A percentile compares a stretch with the other conserved stretches of the same genome.
Evolutionary conservation across 495 filamentous ascomycete species (phyloP).

Genomic region (Cudoniella acicularis): DNA sequence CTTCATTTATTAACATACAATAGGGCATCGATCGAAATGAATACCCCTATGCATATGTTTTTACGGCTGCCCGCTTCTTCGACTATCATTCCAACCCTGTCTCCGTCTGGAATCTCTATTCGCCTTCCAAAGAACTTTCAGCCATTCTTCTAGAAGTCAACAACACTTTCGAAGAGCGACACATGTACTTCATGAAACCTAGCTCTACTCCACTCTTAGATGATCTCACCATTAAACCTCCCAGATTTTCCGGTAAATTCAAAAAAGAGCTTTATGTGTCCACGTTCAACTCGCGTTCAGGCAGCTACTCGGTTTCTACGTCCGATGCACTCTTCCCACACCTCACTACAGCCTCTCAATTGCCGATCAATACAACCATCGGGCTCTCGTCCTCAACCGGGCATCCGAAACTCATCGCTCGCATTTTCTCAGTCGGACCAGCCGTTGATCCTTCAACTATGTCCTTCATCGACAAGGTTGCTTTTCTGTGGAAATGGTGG

Average conservation of each 20-base stretch:
- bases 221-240: constrained; percentile 5
- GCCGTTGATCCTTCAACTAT: constrained; percentile 46
- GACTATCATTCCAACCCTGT: constrained; percentile 74
- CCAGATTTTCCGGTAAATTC: constrained; percentile 47
- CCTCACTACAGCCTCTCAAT: constrained; percentile 26
- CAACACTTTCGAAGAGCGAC: constrained; percentile 72
- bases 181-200: constrained; percentile 53
- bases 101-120: constrained; percentile 80
- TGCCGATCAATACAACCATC: constrained; percentile 50
- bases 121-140: constrained; percentile 49
- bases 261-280: constrained; percentile 72
- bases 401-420: constrained; percentile 51
- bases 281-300: constrained; percentile 65
- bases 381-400: constrained; percentile 51
- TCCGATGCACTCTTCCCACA: constrained; percentile 46
- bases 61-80: constrained; percentile 64
- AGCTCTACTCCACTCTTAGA: not conserved
- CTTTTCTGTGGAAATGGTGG: constrained; percentile 53
- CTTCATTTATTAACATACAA: too few species aligned
- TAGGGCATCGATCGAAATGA: constrained; percentile 47
- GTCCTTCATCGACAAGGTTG: constrained; percentile 33
- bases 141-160: constrained; percentile 74
- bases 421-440: constrained; percentile 42
- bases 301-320: constrained; percentile 52
- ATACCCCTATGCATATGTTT: constrained; percentile 63